These are phyloP conservation scores for Wallacemonas sp. DNA, from an alignment of 208 protist genomes.

Conservation along the genomic window DNA sequence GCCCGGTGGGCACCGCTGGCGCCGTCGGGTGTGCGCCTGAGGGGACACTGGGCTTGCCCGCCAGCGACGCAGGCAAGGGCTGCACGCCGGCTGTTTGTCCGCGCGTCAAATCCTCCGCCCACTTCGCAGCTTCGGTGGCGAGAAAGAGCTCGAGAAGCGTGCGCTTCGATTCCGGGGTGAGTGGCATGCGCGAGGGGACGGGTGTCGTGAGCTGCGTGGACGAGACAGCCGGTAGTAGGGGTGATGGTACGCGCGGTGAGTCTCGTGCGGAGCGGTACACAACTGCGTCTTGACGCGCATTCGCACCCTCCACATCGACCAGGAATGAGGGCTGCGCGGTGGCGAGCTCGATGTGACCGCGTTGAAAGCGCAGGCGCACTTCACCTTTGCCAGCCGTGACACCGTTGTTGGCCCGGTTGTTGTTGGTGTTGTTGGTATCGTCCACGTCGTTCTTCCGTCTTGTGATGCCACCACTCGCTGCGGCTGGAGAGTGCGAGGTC, in stretches of 20 bases:
- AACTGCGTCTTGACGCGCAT: no score
- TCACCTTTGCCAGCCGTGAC: neutral
- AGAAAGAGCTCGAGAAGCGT: conserved; percentile 9
- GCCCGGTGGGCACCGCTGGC: neutral
- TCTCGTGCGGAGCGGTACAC: no score
- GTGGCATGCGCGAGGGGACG: neutral
- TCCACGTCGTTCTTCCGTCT: no score
- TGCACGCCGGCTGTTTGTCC: conserved; percentile 9
- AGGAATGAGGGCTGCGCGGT: neutral
- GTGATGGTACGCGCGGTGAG: no score
- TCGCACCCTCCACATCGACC: no score
- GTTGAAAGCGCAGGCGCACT: neutral
- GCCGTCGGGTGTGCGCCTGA: no score
- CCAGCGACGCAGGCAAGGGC: neutral
- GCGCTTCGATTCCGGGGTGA: neutral
- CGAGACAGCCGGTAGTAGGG: no score
- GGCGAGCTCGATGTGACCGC: neutral
- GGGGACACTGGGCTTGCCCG: no score
- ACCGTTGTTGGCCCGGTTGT: no score
- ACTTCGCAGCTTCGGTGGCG: conserved; percentile 14
- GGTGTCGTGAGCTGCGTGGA: no score
- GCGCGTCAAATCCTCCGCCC: neutral
- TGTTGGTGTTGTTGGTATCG: neutral
- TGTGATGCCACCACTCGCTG: no score
- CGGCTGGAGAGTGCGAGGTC: no score